Conservation (phyloP, 768 basidiomycete genomes). For the Cytidiella melzeri region DNA sequence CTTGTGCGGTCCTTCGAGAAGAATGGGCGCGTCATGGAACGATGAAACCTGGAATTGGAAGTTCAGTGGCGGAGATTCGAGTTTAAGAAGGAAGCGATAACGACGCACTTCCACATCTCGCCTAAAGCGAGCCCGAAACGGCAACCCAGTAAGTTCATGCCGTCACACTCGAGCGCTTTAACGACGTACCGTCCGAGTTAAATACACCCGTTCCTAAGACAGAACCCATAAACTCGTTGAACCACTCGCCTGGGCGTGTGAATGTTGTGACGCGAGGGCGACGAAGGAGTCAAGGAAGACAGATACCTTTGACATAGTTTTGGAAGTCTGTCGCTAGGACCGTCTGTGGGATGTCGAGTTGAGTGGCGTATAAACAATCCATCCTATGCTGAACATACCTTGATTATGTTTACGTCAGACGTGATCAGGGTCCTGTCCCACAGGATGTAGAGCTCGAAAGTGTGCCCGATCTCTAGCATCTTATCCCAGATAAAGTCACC, state of each 20-base stretch:
- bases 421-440: conserved; percentile 17
- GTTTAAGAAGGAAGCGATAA: background rate
- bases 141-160: too few relatives aligned
- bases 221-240: conserved; percentile 24
- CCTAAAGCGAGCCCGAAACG: too few relatives aligned
- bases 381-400: conserved; percentile 18
- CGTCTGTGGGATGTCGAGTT: conserved; percentile 19
- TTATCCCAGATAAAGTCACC: conserved; percentile 22
- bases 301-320: conserved; percentile 37
- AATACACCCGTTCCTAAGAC: conserved; percentile 51
- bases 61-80: background rate
- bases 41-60: conserved; percentile 21
- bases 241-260: conserved; percentile 20
- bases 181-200: conserved; percentile 43
- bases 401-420: conserved; percentile 23
- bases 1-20: conserved; percentile 30
- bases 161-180: too few relatives aligned
- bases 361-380: background rate
- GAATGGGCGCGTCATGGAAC: conserved; percentile 32
- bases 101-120: conserved; percentile 25
- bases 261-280: background rate
- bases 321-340: conserved; percentile 39
- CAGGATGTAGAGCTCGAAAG: conserved; percentile 12
- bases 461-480: conserved; percentile 18
- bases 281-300: background rate